Evolutionary conservation across 768 basidiomycete species (phyloP), one percentile per base, ranked within the genome.

Genomic region (Trametes punicea): DNA sequence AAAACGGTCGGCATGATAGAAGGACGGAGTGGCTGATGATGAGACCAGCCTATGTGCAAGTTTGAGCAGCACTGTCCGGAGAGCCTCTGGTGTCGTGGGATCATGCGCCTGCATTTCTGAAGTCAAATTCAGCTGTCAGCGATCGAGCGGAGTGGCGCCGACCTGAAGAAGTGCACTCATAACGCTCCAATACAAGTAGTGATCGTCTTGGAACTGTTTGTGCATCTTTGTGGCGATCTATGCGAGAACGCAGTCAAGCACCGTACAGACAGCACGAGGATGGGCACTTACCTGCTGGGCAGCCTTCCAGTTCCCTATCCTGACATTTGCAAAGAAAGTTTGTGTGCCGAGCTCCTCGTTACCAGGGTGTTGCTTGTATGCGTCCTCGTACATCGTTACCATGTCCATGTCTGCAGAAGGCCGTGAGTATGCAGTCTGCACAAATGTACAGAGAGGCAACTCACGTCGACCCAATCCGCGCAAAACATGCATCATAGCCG

Each of bases 291-390:
- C 90, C 76, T 87, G 85, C 68, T 93, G 92, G 21, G 88, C 90
- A 41, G 84, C 80, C 69, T 92, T 93, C 92, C 92, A 93, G 61
- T 88, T 84, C 15, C 79, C 80, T 29, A 86, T 82, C 57, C 89
- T 82, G 30, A 87, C 82, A 65, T 92, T 88, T 18, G 91, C 90
- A 67, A 91, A 88, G 74, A 93, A 93, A 0, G 88, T 85, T 67
- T 93, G 90, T 21, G 80, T 79, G 20, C 86, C 91, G 8, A 92
- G 81, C 58, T 93, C 91, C 67, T 93, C 92, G 65, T 90, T 92
- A 4, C 71, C 64, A 18, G 91, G 91, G 56, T 88, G 83, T 59
- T 85, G 83, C 70, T 87, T 91, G 74, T 81, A 92, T 1, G 91
- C 91, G 46, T 90, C 85, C 59, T 93, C 92, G 64, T 88, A 93